These are phyloP conservation scores for Pezicula radicicola DNA, from an alignment of 2,329 filamentous ascomycete species.

Conservation along the genomic window DNA sequence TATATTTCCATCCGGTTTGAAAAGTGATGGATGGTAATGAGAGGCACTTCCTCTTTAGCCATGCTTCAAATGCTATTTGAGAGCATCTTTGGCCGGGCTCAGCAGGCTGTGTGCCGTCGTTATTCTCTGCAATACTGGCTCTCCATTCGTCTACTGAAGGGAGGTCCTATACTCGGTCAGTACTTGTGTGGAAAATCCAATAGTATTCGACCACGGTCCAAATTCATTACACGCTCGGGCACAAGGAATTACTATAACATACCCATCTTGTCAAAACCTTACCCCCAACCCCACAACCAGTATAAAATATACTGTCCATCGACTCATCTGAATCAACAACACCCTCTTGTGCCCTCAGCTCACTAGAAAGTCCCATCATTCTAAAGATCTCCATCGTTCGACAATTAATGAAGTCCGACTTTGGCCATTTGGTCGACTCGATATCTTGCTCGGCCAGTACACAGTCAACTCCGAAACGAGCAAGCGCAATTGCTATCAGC, in stretches of 20 bases:
- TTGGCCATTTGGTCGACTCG: conserved; percentile 32
- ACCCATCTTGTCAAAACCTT: conserved; percentile 7
- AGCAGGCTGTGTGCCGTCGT: conserved; percentile 29
- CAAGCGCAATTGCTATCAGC: conserved; percentile 13
- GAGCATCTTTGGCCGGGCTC: conserved; percentile 32
- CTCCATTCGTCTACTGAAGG: conserved; percentile 14
- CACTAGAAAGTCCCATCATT: conserved; percentile 25
- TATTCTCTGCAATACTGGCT: conserved; percentile 18
- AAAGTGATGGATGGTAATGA: conserved; percentile 21
- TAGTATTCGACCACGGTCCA: neutral
- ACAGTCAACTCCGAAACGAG: conserved; percentile 14
- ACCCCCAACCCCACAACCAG: conserved; percentile 10
- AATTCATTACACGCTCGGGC: neutral
- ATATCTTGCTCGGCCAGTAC: conserved; percentile 25
- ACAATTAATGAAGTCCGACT: conserved; percentile 35
- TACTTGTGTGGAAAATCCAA: neutral
- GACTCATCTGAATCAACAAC: conserved; percentile 9
- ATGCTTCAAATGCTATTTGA: conserved; percentile 31
- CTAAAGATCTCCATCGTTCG: conserved; percentile 33
- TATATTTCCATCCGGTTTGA: conserved; percentile 26
- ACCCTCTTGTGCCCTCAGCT: neutral
- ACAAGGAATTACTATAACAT: neutral
- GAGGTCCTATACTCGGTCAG: neutral
- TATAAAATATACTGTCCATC: conserved; percentile 15
- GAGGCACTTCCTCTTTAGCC: conserved; percentile 25